These are phyloP conservation scores for Senna tora DNA, from an alignment of 306 rosid genomes.

Conservation along the genomic window DNA sequence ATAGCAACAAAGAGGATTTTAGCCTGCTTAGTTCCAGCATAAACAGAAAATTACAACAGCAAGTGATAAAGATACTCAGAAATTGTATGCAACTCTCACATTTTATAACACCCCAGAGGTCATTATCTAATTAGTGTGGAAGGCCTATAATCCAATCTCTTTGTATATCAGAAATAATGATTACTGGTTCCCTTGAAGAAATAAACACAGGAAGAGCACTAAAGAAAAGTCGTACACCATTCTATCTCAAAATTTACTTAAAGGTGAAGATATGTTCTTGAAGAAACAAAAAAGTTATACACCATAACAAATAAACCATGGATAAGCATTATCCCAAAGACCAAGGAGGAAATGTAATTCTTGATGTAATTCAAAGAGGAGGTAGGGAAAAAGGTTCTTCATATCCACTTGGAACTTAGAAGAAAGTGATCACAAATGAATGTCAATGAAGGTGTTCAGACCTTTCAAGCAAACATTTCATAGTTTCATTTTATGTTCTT, in stretches of 20 bases:
- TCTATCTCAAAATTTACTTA: neutral
- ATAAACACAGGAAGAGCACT: neutral
- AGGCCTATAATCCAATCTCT: neutral
- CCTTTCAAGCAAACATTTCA: slow-evolving; percentile 5
- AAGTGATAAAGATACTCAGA: neutral
- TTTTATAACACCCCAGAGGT: no score
- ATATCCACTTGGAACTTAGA: no score
- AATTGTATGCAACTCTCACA: neutral
- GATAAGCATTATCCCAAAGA: neutral
- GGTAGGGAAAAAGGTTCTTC: no score
- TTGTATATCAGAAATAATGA: neutral
- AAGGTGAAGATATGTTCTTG: neutral
- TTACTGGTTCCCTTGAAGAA: neutral
- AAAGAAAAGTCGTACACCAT: neutral
- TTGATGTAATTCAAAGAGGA: no score
- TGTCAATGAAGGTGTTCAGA: no score
- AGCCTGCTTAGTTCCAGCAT: neutral
- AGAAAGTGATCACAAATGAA: no score
- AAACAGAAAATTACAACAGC: neutral
- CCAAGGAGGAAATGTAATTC: no score
- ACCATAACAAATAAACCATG: neutral
- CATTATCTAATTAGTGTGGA: neutral
- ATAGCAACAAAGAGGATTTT: neutral
- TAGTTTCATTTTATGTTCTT: slow-evolving; percentile 12
- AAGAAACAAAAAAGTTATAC: neutral